Conservation (phyloP, 164 flowering plant species). For the Pachysandra terminalis region DNA sequence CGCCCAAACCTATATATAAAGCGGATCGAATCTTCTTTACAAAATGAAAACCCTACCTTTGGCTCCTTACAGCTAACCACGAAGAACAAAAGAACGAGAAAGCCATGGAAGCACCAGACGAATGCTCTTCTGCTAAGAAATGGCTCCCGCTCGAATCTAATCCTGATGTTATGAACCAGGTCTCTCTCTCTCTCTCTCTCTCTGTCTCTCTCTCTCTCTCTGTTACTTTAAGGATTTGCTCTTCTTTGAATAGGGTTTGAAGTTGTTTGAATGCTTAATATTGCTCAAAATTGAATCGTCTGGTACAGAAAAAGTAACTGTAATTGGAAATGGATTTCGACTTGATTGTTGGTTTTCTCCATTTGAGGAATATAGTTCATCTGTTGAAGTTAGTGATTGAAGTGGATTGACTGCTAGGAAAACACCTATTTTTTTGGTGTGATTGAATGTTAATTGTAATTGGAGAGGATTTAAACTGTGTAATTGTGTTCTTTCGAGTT, state of each 20-base stretch:
- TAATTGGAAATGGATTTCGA: no score
- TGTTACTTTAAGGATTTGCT: background rate
- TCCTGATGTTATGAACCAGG: constrained; percentile 99
- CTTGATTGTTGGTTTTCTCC: no score
- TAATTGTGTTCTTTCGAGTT: background rate
- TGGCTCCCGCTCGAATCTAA: constrained; percentile 99
- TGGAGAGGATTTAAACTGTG: background rate
- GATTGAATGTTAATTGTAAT: no score
- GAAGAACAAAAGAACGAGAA: background rate
- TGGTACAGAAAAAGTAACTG: no score
- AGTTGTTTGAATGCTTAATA: background rate
- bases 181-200: constrained; percentile 11
- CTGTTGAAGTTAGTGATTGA: no score
- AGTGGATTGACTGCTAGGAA: no score
- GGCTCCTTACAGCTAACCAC: background rate
- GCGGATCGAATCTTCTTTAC: no score
- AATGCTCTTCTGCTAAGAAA: constrained; percentile 55
- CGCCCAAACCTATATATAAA: no score
- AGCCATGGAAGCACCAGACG: constrained; percentile 26
- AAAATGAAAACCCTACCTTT: background rate
- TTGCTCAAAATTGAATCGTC: no score
- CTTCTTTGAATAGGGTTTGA: constrained; percentile 1
- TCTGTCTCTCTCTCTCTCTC: background rate
- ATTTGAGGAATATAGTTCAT: no score
- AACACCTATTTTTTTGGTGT: no score